Conservation (phyloP, 2,329 filamentous ascomycete genomes). For the Verticillium tricorpus region DNA sequence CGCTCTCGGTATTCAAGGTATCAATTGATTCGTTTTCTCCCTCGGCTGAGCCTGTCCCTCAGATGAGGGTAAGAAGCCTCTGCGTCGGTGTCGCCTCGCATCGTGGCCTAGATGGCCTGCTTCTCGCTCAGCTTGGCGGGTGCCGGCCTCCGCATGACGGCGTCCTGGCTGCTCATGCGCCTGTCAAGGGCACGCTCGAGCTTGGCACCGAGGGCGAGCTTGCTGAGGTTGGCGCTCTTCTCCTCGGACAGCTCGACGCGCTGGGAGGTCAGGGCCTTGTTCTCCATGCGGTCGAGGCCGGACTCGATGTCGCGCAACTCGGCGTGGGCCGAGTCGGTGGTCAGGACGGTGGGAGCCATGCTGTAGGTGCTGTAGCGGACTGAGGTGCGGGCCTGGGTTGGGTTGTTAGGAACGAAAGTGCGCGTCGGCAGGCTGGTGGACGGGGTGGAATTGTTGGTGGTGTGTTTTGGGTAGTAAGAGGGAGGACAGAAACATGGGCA, state of each 20-base stretch:
- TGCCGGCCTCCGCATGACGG: conserved; percentile 59
- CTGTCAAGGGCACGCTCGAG: conserved; percentile 81
- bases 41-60: background rate
- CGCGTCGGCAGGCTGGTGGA: conserved; percentile 3
- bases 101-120: conserved; percentile 6
- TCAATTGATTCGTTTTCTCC: background rate
- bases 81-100: background rate
- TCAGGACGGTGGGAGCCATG: conserved; percentile 50
- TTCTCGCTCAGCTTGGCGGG: conserved; percentile 37
- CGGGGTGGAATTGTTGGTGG: conserved; percentile 3
- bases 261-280: conserved; percentile 78
- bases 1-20: background rate
- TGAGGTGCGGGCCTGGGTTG: conserved; percentile 44
- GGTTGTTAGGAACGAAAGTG: conserved; percentile 2
- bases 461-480: background rate
- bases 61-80: background rate
- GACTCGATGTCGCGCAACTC: conserved; percentile 68
- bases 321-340: conserved; percentile 49
- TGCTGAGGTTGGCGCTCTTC: conserved; percentile 77
- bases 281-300: conserved; percentile 82
- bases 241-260: conserved; percentile 74
- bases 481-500: conserved; percentile 3
- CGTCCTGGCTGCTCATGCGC: conserved; percentile 85
- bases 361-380: conserved; percentile 58
- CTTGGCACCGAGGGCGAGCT: conserved; percentile 85